Base-by-base conservation (phyloP, 1,139 yeast species). In the Candida tetrigidarum region DNA sequence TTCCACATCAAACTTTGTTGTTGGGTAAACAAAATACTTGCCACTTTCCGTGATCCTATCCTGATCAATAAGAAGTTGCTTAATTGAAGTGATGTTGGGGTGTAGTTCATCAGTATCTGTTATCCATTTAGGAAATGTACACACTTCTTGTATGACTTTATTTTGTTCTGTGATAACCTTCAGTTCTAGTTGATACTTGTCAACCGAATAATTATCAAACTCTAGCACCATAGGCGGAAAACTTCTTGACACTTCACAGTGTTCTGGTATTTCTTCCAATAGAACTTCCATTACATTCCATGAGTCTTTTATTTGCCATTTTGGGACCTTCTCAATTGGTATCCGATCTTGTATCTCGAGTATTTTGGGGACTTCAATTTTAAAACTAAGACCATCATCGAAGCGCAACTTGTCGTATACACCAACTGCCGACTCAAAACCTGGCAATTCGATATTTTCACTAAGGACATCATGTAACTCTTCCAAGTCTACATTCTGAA, bases 21-120 rank as follows among this genome's bases (percentile, higher is more conserved):
- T 39, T 3, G 51, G 48, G 9, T 42, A 27, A 2, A 46, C 48
- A 28, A 46, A 37, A 30, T 48, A 46, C 26, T 46, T 45, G 3
- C 45, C 32, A 27, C 48, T 43, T 19, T 38, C 34, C 3, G 46
- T 43, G 9, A 42, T 19, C 22, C 37, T 28, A 37, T 45, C 25
- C 16, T 39, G 37, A 22, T 37, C 37, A 3, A 46, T 10, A 10
- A 46, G 3, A 23, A 36, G 34, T n/a, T 44, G 26, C 2, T n/a
- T 29, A 8, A 46, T 12, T n/a, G 28, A 15, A 5, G 36, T 15
- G 12, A 33, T 11, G 18, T 41, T 37, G 14, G 40, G 43, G 10
- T 15, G n/a, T 20, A 25, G 29, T 5, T 9, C 19, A 8, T 38
- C 23, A 18, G 34, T 14, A 12, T 11, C 12, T 2, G 11, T 7